These are phyloP conservation scores for Fusarium decemcellulare DNA, from an alignment of 2,329 filamentous ascomycete species.

Conservation along the genomic window DNA sequence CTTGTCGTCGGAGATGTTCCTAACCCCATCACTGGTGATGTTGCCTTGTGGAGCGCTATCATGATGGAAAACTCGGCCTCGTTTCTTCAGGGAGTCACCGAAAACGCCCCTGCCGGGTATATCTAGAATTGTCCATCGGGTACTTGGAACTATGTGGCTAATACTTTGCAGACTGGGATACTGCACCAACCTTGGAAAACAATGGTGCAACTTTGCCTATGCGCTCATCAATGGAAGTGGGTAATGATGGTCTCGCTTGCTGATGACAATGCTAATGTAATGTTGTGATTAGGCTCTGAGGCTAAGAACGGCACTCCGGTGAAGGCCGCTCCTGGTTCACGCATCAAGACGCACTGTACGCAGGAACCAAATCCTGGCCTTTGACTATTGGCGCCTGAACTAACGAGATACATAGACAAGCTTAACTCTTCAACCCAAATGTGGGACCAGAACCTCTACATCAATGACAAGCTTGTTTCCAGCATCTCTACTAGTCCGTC, in stretches of 20 bases:
- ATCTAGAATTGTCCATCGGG: too few species aligned
- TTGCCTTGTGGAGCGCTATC: conserved; percentile 24
- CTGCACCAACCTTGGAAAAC: conserved; percentile 16
- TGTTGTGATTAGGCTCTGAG: background rate
- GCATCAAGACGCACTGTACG: conserved; percentile 22
- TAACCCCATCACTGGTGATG: conserved; percentile 18
- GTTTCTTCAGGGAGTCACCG: conserved; percentile 19
- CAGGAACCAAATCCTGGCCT: background rate
- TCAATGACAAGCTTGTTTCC: conserved; percentile 14
- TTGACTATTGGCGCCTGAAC: background rate
- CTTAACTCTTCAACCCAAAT: conserved; percentile 9
- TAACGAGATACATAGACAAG: background rate
- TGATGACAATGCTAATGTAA: background rate
- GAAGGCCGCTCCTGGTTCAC: conserved; percentile 11
- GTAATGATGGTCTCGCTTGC: background rate
- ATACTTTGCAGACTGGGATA: conserved; percentile 4
- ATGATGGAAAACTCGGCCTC: conserved; percentile 24
- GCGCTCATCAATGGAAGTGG: conserved; percentile 14
- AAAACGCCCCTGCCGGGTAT: conserved; percentile 21
- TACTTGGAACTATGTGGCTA: background rate
- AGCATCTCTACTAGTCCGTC: conserved; percentile 20
- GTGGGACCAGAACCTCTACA: conserved; percentile 28
- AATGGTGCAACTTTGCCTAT: conserved; percentile 31
- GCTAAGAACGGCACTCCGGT: conserved; percentile 11
- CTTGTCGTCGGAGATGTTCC: conserved; percentile 15